Conservation (phyloP, 345 rosid species). For the Lepidium sativum region DNA sequence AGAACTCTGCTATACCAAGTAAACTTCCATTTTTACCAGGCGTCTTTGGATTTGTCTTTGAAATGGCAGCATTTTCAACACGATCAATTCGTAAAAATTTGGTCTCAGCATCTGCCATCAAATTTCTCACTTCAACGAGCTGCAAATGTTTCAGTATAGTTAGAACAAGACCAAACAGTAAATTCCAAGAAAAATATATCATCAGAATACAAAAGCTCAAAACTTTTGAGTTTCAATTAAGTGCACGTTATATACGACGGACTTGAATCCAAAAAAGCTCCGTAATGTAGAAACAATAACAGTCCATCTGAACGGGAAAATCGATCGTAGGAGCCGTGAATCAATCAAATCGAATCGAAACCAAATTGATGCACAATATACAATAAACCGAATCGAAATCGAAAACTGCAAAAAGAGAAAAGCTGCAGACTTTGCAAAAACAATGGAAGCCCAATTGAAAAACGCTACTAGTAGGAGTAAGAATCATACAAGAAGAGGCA, state of each 20-base stretch:
- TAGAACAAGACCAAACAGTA: neutral
- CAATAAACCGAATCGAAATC: neutral
- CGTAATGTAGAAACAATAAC: neutral
- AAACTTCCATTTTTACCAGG: slow-evolving; percentile 21
- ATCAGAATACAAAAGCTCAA: neutral
- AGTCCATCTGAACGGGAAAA: neutral
- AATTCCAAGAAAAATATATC: neutral
- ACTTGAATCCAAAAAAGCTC: neutral
- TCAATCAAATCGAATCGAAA: neutral
- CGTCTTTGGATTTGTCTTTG: slow-evolving; percentile 10
- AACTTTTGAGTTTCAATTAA: neutral
- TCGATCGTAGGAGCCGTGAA: neutral
- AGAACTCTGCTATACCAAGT: slow-evolving; percentile 24
- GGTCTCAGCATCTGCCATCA: slow-evolving; percentile 22
- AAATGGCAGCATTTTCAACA: neutral
- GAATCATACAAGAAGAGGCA: neutral
- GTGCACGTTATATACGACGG: neutral
- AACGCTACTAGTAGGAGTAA: no score
- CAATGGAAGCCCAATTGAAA: neutral
- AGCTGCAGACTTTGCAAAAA: neutral
- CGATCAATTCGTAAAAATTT: slow-evolving; percentile 7
- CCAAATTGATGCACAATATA: neutral
- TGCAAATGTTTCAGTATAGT: neutral
- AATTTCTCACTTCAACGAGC: slow-evolving; percentile 21
- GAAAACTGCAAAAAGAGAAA: neutral